Percentiles rank a stretch among this genome's conserved stretches.
Evolutionary conservation across 75 land plant species (phyloP).

Genomic region (Cunninghamia lanceolata): DNA sequence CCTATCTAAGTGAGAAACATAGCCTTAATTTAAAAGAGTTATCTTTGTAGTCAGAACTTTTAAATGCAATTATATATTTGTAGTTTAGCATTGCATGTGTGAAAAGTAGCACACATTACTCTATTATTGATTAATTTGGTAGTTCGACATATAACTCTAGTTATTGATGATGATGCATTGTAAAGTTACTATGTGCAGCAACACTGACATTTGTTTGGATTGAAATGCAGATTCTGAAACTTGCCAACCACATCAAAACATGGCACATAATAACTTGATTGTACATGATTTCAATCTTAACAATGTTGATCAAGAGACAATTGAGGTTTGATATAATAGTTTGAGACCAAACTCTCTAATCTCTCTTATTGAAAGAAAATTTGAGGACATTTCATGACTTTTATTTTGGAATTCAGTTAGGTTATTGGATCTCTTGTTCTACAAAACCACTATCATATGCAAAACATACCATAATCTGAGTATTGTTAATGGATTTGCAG

Average conservation of each 20-base stretch:
- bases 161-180: not conserved
- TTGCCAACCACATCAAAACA: not conserved
- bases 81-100: not conserved
- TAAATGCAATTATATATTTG: not conserved
- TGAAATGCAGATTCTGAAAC: not conserved
- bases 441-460: not conserved
- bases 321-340: constrained; percentile 1
- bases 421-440: not conserved
- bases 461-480: not conserved
- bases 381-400: not conserved
- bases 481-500: not conserved
- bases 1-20: not conserved
- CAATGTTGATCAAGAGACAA: not conserved
- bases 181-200: not conserved
- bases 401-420: not conserved
- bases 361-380: not conserved
- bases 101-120: not conserved
- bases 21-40: not conserved
- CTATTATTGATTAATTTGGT: not conserved
- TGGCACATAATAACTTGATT: not conserved
- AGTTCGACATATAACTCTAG: not conserved
- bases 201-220: not conserved
- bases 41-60: not conserved
- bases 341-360: not conserved
- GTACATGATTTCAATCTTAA: not conserved